Evolutionary conservation across 2,329 filamentous ascomycete species (phyloP).

Genomic region (Epichloe festucae): DNA sequence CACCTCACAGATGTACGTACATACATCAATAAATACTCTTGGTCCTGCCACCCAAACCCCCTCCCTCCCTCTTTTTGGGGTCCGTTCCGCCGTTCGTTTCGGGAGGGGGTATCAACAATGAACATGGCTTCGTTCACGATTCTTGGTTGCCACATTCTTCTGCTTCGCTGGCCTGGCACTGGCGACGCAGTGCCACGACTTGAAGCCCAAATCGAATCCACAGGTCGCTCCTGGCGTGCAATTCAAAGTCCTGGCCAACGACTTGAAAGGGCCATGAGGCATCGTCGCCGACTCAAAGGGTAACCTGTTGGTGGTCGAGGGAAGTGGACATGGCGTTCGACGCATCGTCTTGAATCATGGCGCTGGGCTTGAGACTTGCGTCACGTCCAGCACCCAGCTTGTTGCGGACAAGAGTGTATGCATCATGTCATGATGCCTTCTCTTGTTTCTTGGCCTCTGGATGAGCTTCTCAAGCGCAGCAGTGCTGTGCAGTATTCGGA

Average conservation of each 20-base stretch:
- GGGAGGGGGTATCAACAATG: not conserved
- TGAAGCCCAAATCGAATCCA: constrained; percentile 7
- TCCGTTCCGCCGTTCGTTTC: too few relatives aligned
- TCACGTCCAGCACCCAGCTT: constrained; percentile 15
- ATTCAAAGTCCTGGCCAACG: constrained; percentile 15
- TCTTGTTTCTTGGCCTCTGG: constrained; percentile 7
- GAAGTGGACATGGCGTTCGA: constrained; percentile 17
- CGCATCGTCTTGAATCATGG: constrained; percentile 21
- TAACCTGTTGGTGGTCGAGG: constrained; percentile 24
- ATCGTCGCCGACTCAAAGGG: constrained; percentile 23
- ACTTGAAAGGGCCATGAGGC: constrained; percentile 16
- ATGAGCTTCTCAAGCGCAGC: constrained; percentile 13
- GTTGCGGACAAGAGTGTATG: constrained; percentile 16
- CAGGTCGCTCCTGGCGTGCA: constrained; percentile 14
- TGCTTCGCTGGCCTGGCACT: not conserved
- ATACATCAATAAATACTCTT: too few relatives aligned
- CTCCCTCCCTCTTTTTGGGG: too few relatives aligned
- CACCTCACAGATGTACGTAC: too few relatives aligned
- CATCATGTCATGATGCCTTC: not conserved
- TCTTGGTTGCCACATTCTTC: not conserved
- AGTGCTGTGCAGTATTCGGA: constrained; percentile 26
- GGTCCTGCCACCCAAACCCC: too few relatives aligned
- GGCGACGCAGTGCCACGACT: constrained; percentile 5
- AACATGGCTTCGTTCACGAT: not conserved
- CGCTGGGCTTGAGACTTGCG: constrained; percentile 16